phyloP scores from a whole-genome alignment of 2,329 filamentous ascomycete species.

The Phialemoniopsis sp. region DNA sequence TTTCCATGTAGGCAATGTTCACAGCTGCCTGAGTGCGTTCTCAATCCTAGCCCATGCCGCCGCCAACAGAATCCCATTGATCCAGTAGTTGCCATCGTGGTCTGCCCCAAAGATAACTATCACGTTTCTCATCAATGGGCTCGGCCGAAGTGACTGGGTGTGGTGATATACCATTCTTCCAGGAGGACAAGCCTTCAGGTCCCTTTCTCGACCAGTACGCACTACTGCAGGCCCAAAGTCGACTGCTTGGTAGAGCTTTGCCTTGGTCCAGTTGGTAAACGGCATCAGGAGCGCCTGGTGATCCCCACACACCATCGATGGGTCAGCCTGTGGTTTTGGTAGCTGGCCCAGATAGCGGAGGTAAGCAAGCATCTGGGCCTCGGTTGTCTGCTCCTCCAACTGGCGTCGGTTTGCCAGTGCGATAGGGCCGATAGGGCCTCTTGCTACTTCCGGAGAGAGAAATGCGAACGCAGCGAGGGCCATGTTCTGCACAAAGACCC shows the following conservation, averaged over 20 bases:
- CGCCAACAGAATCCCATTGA: slow-evolving; percentile 11
- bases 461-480: slow-evolving; percentile 12
- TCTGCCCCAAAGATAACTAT: slow-evolving; percentile 17
- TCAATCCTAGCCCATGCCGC: slow-evolving; percentile 16
- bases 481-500: slow-evolving; percentile 21
- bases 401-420: slow-evolving; percentile 23
- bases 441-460: slow-evolving; percentile 14
- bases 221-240: slow-evolving; percentile 27
- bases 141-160: slow-evolving; percentile 7
- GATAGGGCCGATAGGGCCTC: slow-evolving; percentile 17
- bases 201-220: background rate
- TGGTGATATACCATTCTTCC: slow-evolving; percentile 14
- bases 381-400: slow-evolving; percentile 26
- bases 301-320: slow-evolving; percentile 22
- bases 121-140: slow-evolving; percentile 10
- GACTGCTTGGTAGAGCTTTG: slow-evolving; percentile 22
- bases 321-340: too few relatives aligned
- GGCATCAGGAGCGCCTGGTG: slow-evolving; percentile 23
- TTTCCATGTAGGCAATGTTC: too few relatives aligned
- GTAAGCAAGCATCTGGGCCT: slow-evolving; percentile 23
- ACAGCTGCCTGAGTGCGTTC: too few relatives aligned
- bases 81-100: slow-evolving; percentile 16
- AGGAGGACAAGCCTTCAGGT: slow-evolving; percentile 5
- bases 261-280: slow-evolving; percentile 31
- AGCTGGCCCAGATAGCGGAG: slow-evolving; percentile 16